Evolutionary conservation across 768 basidiomycete species (phyloP).

Genomic region (Leccinum ochraceum): DNA sequence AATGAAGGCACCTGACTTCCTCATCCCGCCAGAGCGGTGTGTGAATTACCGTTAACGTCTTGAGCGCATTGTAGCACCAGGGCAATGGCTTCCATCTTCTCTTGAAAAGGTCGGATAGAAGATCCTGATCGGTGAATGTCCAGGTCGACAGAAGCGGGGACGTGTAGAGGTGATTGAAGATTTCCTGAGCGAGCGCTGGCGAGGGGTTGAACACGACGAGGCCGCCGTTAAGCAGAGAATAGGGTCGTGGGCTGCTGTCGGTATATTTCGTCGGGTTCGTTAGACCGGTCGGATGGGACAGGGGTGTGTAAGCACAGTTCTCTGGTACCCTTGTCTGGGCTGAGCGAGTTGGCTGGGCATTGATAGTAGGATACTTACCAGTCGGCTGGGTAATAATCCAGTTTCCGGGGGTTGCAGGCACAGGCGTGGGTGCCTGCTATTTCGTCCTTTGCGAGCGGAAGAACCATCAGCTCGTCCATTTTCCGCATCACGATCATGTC

Average conservation of each 20-base stretch:
- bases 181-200: slow-evolving; percentile 45
- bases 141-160: slow-evolving; percentile 55
- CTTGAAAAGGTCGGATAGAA: slow-evolving; percentile 77
- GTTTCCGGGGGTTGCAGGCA: slow-evolving; percentile 87
- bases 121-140: slow-evolving; percentile 92
- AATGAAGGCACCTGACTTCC: slow-evolving; percentile 85
- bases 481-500: slow-evolving; percentile 85
- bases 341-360: neutral
- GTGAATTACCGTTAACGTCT: slow-evolving; percentile 79
- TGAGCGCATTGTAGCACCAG: slow-evolving; percentile 92
- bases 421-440: slow-evolving; percentile 92
- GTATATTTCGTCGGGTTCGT: slow-evolving; percentile 45
- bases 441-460: slow-evolving; percentile 58
- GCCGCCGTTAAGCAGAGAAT: slow-evolving; percentile 88
- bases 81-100: slow-evolving; percentile 78
- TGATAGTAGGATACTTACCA: slow-evolving; percentile 51
- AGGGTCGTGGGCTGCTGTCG: slow-evolving; percentile 61
- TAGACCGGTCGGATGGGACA: slow-evolving; percentile 46
- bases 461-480: slow-evolving; percentile 74
- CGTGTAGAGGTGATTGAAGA: slow-evolving; percentile 46
- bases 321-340: slow-evolving; percentile 69
- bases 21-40: slow-evolving; percentile 78
- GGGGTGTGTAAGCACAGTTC: slow-evolving; percentile 81
- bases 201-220: slow-evolving; percentile 86
- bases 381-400: slow-evolving; percentile 84